Percentiles rank a stretch among this genome's conserved stretches.
Conservation (phyloP, 1,284 basidiomycete genomes). For the Pholiota adiposa region DNA sequence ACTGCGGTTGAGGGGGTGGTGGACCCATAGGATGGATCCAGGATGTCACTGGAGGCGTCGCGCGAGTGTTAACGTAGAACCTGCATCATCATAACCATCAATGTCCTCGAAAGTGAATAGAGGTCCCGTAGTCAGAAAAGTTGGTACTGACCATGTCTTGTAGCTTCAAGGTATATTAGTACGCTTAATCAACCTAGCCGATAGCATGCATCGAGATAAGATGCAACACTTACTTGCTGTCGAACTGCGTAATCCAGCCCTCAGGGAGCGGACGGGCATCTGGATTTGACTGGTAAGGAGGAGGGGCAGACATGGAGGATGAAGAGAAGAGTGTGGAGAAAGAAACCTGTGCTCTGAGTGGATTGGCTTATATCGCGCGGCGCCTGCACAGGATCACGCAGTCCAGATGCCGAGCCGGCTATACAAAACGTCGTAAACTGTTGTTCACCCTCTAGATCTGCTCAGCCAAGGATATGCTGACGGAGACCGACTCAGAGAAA, state of each 20-base stretch:
- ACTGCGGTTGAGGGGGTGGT: constrained; percentile 41
- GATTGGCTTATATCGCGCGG: constrained; percentile 19
- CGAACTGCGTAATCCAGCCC: constrained; percentile 74
- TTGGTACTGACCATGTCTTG: constrained; percentile 58
- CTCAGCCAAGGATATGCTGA: neutral
- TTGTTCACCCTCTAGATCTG: neutral
- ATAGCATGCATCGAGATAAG: constrained; percentile 22
- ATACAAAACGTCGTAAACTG: constrained; percentile 1
- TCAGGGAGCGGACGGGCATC: constrained; percentile 66
- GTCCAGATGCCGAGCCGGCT: constrained; percentile 20
- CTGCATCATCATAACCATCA: constrained; percentile 40
- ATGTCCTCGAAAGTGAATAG: neutral
- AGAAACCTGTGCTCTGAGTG: constrained; percentile 3
- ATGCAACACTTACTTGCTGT: constrained; percentile 57
- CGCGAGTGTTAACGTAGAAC: constrained; percentile 73
- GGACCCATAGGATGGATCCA: constrained; percentile 71
- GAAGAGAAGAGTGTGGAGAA: constrained; percentile 14
- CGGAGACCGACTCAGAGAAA: neutral
- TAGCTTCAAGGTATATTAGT: constrained; percentile 51
- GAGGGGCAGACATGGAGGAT: constrained; percentile 45
- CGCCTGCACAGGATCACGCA: constrained; percentile 34
- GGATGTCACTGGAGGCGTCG: constrained; percentile 61
- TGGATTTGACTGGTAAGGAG: constrained; percentile 55
- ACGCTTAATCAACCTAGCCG: constrained; percentile 20
- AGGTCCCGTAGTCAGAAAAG: neutral